Conservation (phyloP, 257 asterid species). For the Anisodus acutangulus region DNA sequence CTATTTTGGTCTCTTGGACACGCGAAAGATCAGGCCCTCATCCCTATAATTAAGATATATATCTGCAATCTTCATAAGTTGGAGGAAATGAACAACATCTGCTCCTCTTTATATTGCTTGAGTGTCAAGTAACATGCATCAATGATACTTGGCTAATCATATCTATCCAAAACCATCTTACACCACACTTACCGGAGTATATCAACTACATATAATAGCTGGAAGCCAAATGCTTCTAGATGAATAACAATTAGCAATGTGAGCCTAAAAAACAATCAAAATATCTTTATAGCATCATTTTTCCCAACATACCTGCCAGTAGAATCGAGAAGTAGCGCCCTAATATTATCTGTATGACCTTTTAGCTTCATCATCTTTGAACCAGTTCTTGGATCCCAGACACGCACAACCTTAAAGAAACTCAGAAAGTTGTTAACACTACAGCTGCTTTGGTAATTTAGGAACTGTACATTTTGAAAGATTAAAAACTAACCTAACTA, state of each 20-base stretch:
- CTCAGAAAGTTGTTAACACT: slow-evolving; percentile 16
- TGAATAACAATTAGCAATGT: neutral
- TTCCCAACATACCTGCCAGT: slow-evolving; percentile 76
- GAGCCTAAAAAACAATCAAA: neutral
- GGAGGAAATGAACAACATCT: neutral
- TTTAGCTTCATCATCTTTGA: slow-evolving; percentile 90
- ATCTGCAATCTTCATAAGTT: neutral
- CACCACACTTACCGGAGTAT: neutral
- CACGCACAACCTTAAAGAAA: slow-evolving; percentile 74
- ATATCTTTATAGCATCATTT: neutral
- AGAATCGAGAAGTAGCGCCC: slow-evolving; percentile 83
- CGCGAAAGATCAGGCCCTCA: neutral
- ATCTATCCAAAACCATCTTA: neutral
- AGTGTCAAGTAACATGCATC: slow-evolving; percentile 17
- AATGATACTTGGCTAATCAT: neutral
- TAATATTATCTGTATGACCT: slow-evolving; percentile 95
- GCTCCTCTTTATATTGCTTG: neutral
- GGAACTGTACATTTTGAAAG: slow-evolving; percentile 1
- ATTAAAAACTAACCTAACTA: slow-evolving; percentile 29
- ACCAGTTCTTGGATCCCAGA: slow-evolving; percentile 96
- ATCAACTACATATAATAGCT: neutral
- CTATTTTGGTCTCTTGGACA: neutral
- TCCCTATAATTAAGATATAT: neutral
- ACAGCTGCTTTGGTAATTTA: slow-evolving; percentile 5
- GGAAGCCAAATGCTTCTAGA: neutral